Evolutionary conservation across 768 basidiomycete genomes (phyloP).

Genomic region (Gymnopilus junonius): DNA sequence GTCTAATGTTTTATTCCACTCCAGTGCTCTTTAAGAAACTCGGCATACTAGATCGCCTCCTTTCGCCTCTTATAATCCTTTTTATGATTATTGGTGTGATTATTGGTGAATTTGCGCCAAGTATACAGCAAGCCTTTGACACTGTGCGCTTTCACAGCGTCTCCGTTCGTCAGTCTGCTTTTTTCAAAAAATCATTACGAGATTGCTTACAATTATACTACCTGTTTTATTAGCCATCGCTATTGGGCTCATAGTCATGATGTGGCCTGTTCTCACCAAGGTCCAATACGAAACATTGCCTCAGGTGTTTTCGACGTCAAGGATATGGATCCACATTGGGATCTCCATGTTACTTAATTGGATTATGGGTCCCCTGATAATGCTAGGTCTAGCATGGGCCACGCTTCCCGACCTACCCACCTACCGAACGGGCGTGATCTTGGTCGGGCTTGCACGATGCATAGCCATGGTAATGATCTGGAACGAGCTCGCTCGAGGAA

Average conservation of each 20-base stretch:
- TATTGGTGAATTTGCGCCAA: conserved; percentile 68
- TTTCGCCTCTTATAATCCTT: not conserved
- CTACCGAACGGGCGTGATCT: conserved; percentile 79
- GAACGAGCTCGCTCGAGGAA: conserved; percentile 75
- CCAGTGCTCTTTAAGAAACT: too few relatives aligned
- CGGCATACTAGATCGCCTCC: too few relatives aligned
- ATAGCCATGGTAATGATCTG: conserved; percentile 84
- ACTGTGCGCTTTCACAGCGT: conserved; percentile 67
- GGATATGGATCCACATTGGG: conserved; percentile 68
- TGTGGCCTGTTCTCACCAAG: conserved; percentile 83
- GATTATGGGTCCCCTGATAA: conserved; percentile 79
- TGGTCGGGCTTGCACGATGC: conserved; percentile 79
- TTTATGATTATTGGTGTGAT: conserved; percentile 79
- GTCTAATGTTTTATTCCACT: too few relatives aligned
- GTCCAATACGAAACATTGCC: conserved; percentile 79
- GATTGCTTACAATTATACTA: not conserved
- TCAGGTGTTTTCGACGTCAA: conserved; percentile 49
- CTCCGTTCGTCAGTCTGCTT: conserved; percentile 69
- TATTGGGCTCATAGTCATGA: conserved; percentile 83
- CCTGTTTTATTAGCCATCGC: conserved; percentile 64
- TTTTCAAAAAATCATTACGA: not conserved
- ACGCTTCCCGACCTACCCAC: conserved; percentile 78
- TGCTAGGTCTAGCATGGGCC: conserved; percentile 86
- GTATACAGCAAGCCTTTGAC: conserved; percentile 64
- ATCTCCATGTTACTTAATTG: conserved; percentile 78